Conservation (phyloP, 169 alveolate genomes). For the Eimeria maxima region DNA sequence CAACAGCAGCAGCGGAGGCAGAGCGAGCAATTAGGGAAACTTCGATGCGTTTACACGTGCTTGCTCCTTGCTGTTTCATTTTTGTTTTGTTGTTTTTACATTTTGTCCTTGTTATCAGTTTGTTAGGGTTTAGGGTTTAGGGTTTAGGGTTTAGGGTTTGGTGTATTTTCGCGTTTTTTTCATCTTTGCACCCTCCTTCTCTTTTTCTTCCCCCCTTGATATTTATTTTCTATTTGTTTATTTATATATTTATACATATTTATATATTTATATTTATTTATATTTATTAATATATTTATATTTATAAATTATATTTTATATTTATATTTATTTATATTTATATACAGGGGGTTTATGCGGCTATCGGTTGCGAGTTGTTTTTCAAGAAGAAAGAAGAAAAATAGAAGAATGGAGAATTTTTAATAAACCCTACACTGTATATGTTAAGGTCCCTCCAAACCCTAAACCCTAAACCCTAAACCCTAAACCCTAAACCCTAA, state of each 20-base stretch:
- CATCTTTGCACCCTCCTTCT: no score
- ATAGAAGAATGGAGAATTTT: background rate
- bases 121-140: constrained; percentile 48
- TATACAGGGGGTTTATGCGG: no score
- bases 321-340: background rate
- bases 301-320: background rate
- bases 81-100: background rate
- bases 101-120: background rate
- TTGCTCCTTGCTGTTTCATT: background rate
- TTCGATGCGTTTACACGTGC: no score
- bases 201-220: background rate
- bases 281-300: no score
- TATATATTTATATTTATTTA: no score
- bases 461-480: constrained; percentile 45
- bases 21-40: background rate
- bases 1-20: background rate
- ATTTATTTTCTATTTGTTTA: background rate
- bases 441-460: constrained; percentile 1
- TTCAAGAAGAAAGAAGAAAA: no score
- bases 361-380: no score
- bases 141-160: constrained; percentile 45
- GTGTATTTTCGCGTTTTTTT: no score
- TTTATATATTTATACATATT: no score
- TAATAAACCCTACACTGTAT: constrained; percentile 10
- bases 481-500: constrained; percentile 29